Evolutionary conservation across 768 basidiomycete genomes (phyloP).

Genomic region (Termitomyces sp.): DNA sequence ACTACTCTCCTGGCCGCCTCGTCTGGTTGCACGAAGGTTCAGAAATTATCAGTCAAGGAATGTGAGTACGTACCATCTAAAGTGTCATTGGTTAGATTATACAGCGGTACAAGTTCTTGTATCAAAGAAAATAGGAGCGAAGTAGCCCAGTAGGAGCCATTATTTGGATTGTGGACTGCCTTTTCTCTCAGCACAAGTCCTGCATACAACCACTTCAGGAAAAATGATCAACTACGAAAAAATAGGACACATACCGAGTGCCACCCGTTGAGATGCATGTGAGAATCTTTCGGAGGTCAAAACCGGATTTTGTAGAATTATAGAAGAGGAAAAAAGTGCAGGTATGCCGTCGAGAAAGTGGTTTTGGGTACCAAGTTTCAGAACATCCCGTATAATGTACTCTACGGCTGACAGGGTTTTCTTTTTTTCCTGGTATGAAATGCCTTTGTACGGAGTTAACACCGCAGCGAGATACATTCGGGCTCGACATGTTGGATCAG

Average conservation of each 20-base stretch:
- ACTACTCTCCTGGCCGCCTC: conserved; percentile 43
- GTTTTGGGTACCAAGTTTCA: conserved; percentile 78
- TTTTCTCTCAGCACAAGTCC: conserved; percentile 68
- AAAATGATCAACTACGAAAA: not conserved
- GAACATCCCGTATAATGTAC: conserved; percentile 71
- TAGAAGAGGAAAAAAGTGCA: conserved; percentile 50
- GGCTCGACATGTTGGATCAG: conserved; percentile 35
- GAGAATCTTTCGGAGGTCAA: conserved; percentile 28
- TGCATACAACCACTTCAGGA: conserved; percentile 14
- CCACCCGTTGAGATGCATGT: conserved; percentile 42
- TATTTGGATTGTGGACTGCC: conserved; percentile 53
- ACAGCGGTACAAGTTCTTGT: conserved; percentile 58
- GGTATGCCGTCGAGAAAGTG: conserved; percentile 77
- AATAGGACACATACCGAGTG: conserved; percentile 44
- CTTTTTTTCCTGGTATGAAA: conserved; percentile 61
- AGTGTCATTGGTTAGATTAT: conserved; percentile 30
- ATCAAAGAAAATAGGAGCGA: conserved; percentile 73
- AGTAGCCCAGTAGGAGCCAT: conserved; percentile 63
- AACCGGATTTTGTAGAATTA: conserved; percentile 32
- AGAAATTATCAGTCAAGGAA: not conserved
- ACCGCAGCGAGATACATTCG: conserved; percentile 77
- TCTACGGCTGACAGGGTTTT: conserved; percentile 57
- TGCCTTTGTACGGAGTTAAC: conserved; percentile 61
- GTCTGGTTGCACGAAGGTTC: conserved; percentile 23
- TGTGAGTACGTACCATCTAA: conserved; percentile 36